These are phyloP conservation scores for Fusarium virguliforme DNA, from an alignment of 2,329 filamentous ascomycete genomes.

Conservation along the genomic window DNA sequence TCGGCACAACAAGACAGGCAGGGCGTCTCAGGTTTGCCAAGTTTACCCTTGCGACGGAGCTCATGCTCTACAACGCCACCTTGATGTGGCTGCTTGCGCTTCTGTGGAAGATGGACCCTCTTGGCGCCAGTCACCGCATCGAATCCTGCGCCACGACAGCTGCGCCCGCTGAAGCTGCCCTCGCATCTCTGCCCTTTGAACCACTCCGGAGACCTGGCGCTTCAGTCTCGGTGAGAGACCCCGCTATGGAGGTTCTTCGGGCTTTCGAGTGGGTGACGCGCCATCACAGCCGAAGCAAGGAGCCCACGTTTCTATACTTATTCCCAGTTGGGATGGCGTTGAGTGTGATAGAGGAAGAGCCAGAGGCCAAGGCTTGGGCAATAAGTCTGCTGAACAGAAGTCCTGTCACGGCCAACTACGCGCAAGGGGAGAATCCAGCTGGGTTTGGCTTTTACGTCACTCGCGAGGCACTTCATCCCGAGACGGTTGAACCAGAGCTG, in stretches of 20 bases:
- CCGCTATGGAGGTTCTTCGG: background rate
- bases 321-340: slow-evolving; percentile 1
- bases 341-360: background rate
- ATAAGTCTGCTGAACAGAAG: background rate
- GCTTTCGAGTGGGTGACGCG: background rate
- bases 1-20: background rate
- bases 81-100: slow-evolving; percentile 43
- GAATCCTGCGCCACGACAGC: slow-evolving; percentile 16
- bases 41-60: slow-evolving; percentile 17
- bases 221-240: background rate
- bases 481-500: background rate
- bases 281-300: slow-evolving; percentile 10
- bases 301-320: background rate
- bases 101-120: slow-evolving; percentile 40
- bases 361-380: background rate
- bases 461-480: slow-evolving; percentile 6
- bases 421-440: slow-evolving; percentile 1
- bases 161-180: background rate
- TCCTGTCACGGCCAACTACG: slow-evolving; percentile 1
- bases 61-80: slow-evolving; percentile 42
- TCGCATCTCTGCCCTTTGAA: background rate
- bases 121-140: slow-evolving; percentile 24
- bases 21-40: background rate
- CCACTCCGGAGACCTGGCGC: background rate
- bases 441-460: slow-evolving; percentile 10